Conservation (phyloP, 2,329 filamentous ascomycete species). For the Trichoderma hamatum region DNA sequence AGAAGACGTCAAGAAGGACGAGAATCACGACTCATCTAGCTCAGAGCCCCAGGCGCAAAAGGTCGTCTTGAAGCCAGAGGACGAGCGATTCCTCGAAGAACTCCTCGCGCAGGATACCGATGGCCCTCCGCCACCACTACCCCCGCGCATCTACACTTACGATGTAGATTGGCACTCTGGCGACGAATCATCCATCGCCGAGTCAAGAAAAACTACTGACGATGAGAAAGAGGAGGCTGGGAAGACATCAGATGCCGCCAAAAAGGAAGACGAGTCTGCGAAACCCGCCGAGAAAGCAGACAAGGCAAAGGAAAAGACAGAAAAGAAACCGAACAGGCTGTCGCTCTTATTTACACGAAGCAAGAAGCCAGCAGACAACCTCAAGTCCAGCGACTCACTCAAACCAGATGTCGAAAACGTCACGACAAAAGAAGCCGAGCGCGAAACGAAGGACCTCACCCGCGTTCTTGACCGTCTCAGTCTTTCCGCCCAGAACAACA, state of each 20-base stretch:
- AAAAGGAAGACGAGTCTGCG: slow-evolving; percentile 36
- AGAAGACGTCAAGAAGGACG: slow-evolving; percentile 9
- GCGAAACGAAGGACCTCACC: slow-evolving; percentile 71
- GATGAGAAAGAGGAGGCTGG: slow-evolving; percentile 27
- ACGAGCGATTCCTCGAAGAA: slow-evolving; percentile 61
- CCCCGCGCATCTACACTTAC: slow-evolving; percentile 55
- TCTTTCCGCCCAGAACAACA: slow-evolving; percentile 81
- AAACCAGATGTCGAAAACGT: slow-evolving; percentile 42
- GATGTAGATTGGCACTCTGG: slow-evolving; percentile 53
- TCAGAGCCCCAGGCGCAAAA: slow-evolving; percentile 35
- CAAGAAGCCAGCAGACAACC: slow-evolving; percentile 41
- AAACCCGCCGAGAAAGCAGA: slow-evolving; percentile 36
- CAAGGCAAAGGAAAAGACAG: slow-evolving; percentile 36
- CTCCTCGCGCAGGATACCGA: slow-evolving; percentile 50
- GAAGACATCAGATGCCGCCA: not conserved
- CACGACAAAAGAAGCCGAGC: slow-evolving; percentile 46
- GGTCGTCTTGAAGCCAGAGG: slow-evolving; percentile 58
- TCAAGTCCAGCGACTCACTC: slow-evolving; percentile 37
- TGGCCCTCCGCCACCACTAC: slow-evolving; percentile 56
- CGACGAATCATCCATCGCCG: slow-evolving; percentile 35
- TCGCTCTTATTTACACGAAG: slow-evolving; percentile 43
- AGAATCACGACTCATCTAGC: slow-evolving; percentile 34
- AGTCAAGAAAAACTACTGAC: slow-evolving; percentile 31
- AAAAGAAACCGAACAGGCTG: slow-evolving; percentile 43
- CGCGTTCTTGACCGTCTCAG: slow-evolving; percentile 83